Conservation (phyloP, 2,329 filamentous ascomycete genomes). For the Cytospora piceae region DNA sequence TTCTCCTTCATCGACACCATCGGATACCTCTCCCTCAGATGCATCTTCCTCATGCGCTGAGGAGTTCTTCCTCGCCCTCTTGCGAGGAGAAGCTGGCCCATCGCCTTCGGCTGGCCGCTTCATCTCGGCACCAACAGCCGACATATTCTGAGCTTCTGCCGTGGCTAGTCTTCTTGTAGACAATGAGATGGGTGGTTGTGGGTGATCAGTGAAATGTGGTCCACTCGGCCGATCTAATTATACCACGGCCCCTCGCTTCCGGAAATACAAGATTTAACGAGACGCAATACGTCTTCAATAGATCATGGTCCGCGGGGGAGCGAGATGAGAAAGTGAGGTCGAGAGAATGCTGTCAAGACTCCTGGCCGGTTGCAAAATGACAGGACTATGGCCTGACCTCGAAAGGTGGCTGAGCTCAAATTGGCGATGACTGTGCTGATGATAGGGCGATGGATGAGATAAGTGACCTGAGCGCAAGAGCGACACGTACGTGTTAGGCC, state of each 20-base stretch:
- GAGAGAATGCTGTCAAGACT: neutral
- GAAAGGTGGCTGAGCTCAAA: constrained; percentile 22
- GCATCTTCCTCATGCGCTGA: neutral
- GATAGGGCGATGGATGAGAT: constrained; percentile 1
- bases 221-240: constrained; percentile 19
- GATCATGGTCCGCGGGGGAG: neutral
- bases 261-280: constrained; percentile 19
- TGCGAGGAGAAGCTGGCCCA: constrained; percentile 20
- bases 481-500: neutral
- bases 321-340: constrained; percentile 1
- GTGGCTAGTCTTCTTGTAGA: neutral
- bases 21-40: constrained; percentile 12
- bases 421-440: constrained; percentile 21
- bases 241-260: constrained; percentile 18
- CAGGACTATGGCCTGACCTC: constrained; percentile 27
- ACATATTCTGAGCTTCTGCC: neutral
- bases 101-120: constrained; percentile 11
- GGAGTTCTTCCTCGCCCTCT: constrained; percentile 21
- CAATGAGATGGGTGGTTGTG: neutral
- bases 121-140: constrained; percentile 4
- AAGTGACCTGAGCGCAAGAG: constrained; percentile 12
- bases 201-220: neutral
- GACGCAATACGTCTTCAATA: constrained; percentile 12
- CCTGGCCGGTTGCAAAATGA: constrained; percentile 6
- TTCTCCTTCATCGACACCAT: constrained; percentile 23